Evolutionary conservation across 2,329 filamentous ascomycete species (phyloP), one percentile per base, ranked within the genome.

Genomic region (Furcasterigmium sp.): DNA sequence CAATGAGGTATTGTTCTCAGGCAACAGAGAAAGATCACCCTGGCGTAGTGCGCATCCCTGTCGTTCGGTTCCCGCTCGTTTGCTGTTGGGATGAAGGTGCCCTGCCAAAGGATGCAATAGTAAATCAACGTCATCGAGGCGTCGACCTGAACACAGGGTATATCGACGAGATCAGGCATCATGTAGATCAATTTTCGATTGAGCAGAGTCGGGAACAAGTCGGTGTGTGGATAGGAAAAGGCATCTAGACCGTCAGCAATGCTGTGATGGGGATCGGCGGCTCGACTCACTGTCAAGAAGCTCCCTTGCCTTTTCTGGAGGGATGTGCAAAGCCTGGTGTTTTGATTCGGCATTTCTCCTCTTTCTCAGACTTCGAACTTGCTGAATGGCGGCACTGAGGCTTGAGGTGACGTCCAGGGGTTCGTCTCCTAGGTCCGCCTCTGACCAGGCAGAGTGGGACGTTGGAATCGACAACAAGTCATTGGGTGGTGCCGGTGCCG

Each of bases 91-190:
- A 51, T 44, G 18, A 29, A 47, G 28, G 56, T 58, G 9, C 59
- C 59, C n/a, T 57, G 49, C 42, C 53, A 62, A 9, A 62, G 48
- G 11, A 61, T 55, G 39, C 49, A 49, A 17, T 60, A 61, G 45
- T 61, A 61, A n/a, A 61, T 57, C 1, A 61, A 48, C 0, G 57
- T 47, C 13, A 61, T 56, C 4, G 51, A 53, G 3, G 57, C 51
- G 30, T 61, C 59, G 2, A 61, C 41, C 10, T 58, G 55, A 5
- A 61, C 52, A 19, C 60, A 53, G 2, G 49, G 50, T 14, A 59
- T 49, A 13, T 42, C 48, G 19, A 57, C 45, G 18, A 61, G 55
- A 26, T 62, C 58, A 0, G 59, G 59, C 8, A 62, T 52, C 37
- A 60, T 41, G 17, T 62, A 53, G 9, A 62, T 53, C 9, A 56